Base-by-base conservation (phyloP, 73 alveolate species). In the Paramecium primaurelia region DNA sequence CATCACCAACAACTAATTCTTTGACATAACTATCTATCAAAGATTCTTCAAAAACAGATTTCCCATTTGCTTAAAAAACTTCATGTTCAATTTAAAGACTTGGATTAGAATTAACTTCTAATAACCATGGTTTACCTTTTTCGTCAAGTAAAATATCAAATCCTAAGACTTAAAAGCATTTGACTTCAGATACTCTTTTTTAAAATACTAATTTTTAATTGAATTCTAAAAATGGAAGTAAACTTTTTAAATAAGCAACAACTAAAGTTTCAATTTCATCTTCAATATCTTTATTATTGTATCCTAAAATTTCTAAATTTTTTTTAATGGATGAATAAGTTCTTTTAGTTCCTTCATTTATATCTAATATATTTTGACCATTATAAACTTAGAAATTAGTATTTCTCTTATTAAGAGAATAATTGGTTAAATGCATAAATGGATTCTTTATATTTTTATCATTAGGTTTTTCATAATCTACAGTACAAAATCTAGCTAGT, bases 401-500 rank as follows among this genome's bases (percentile, higher is more conserved):
- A 84, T 93, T 92, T 69, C 93, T 93, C 86, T 97, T 96, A 93
- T 97, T 97, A 59, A 97, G 75, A n/a, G 99, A 93, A 71, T 94
- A 97, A 87, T 97, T 97, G 7, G 99, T 97, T 88, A 97, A 47
- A 77, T 97, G 99, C 97, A 94, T 95, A 83, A 93, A 96, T 0
- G 94, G 87, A 42, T 94, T 92, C 58, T 93, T 92, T 86, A 95
- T 77, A 80, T 95, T 97, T 54, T 92, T 96, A 12, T 88, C 92
- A 11, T 77, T 86, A 8, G 99, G 98, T 49, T 93, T 92, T 47
- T 88, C 92, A 92, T 97, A 98, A 51, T 95, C 98, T 8, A 93
- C 99, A 54, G 98, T 95, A 77, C 99, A 95, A 87, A 98, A 96
- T 34, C 99, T 95, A 12, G 99, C 99, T 64, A 98, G 93, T 8